Conservation (phyloP, 805 yeast species). For the Cyberlindnera maclurae region DNA sequence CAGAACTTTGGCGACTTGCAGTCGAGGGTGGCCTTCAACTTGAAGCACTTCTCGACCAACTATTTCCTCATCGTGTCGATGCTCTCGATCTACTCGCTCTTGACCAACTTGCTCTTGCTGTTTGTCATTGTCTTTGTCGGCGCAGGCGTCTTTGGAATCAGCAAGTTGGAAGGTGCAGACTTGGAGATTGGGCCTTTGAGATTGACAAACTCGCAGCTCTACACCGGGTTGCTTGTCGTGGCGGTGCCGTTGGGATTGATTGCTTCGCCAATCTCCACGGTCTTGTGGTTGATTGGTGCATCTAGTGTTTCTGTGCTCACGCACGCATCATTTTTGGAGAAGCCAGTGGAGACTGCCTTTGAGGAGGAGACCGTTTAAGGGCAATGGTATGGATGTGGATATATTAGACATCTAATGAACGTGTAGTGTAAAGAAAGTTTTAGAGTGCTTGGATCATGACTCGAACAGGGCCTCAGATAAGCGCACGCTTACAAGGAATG, state of each 20-base stretch:
- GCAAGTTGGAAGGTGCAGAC: constrained; percentile 74
- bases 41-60: constrained; percentile 83
- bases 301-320: constrained; percentile 70
- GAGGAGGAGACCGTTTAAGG: constrained; percentile 51
- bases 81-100: constrained; percentile 74
- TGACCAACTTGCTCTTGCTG: constrained; percentile 77
- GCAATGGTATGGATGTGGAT: no score
- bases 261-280: constrained; percentile 83
- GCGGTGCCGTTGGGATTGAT: constrained; percentile 77
- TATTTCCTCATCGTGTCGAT: constrained; percentile 67
- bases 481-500: no score
- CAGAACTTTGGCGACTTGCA: constrained; percentile 84
- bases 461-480: no score
- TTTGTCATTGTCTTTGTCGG: constrained; percentile 73
- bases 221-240: constrained; percentile 72
- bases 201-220: constrained; percentile 71
- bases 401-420: no score
- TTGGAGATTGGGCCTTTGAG: constrained; percentile 62
- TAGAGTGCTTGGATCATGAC: no score
- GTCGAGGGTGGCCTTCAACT: constrained; percentile 78
- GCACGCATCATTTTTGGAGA: constrained; percentile 89
- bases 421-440: no score
- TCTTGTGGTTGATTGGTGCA: constrained; percentile 89
- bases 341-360: constrained; percentile 91
- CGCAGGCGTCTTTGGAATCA: constrained; percentile 74